These are phyloP conservation scores for Annulohypoxylon moriforme DNA, from an alignment of 495 filamentous ascomycete genomes.

Conservation along the genomic window DNA sequence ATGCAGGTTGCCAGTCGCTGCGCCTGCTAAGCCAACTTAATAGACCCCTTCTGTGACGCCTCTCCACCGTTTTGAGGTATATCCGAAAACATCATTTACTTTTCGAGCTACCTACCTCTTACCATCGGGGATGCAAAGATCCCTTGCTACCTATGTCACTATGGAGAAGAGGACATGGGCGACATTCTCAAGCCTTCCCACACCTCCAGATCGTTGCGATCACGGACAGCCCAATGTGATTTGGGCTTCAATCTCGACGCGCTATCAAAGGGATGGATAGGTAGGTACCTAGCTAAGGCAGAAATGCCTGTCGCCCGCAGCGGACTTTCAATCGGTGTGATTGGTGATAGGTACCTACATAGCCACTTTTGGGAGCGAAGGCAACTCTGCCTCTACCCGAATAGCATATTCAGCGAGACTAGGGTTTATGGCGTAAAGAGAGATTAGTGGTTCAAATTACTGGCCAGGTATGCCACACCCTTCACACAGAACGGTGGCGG, in stretches of 20 bases:
- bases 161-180: slow-evolving; percentile 44
- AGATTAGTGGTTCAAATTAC: slow-evolving; percentile 47
- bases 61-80: slow-evolving; percentile 42
- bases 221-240: slow-evolving; percentile 46
- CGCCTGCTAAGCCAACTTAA: too few relatives aligned
- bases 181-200: slow-evolving; percentile 37
- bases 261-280: slow-evolving; percentile 43
- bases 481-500: slow-evolving; percentile 53
- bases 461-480: slow-evolving; percentile 49
- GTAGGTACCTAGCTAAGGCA: slow-evolving; percentile 16
- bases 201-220: slow-evolving; percentile 49
- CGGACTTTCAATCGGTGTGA: slow-evolving; percentile 45
- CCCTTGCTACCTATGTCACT: slow-evolving; percentile 50
- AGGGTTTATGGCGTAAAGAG: slow-evolving; percentile 52
- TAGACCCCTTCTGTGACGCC: too few relatives aligned
- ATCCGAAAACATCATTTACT: slow-evolving; percentile 36
- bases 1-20: too few relatives aligned
- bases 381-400: slow-evolving; percentile 43
- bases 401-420: slow-evolving; percentile 48
- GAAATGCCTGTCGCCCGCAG: slow-evolving; percentile 44
- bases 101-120: too few relatives aligned
- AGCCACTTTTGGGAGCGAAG: slow-evolving; percentile 58
- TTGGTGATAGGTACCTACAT: slow-evolving; percentile 50
- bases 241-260: slow-evolving; percentile 51
- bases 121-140: too few relatives aligned